A percentile compares a stretch with the other conserved stretches of the same genome.
Conservation (phyloP, 2,329 filamentous ascomycete species). For the Leptographium galeiforme region DNA sequence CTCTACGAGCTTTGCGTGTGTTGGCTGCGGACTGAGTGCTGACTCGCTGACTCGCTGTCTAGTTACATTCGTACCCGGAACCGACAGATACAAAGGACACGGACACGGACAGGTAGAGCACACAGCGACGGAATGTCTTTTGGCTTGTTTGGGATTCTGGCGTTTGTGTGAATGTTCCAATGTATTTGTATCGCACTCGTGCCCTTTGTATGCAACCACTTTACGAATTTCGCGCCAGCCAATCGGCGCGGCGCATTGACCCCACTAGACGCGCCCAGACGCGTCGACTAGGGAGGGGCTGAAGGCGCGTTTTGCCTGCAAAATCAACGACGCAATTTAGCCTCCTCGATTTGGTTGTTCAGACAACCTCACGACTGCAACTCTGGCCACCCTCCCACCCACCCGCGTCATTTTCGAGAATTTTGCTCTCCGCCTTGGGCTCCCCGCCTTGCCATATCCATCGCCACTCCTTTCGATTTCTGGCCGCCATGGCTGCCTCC, state of each 20-base stretch:
- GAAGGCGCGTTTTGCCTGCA: neutral
- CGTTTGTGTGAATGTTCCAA: neutral
- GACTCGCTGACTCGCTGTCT: neutral
- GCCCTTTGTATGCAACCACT: constrained; percentile 11
- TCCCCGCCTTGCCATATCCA: neutral
- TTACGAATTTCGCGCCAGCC: constrained; percentile 9
- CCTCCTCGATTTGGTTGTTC: neutral
- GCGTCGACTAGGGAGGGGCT: constrained; percentile 8
- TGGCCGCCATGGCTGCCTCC: constrained; percentile 31
- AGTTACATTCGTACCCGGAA: constrained; percentile 3
- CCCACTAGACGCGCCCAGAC: constrained; percentile 11
- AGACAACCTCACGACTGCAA: too few relatives aligned
- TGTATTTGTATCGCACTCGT: neutral
- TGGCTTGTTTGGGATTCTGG: neutral
- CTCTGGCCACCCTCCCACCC: neutral
- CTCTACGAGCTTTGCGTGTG: neutral
- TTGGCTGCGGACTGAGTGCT: neutral
- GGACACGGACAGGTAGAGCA: too few relatives aligned
- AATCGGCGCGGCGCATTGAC: neutral
- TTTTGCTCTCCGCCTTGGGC: neutral
- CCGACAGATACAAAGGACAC: neutral
- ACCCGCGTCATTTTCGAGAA: neutral
- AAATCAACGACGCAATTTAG: neutral
- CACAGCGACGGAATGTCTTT: too few relatives aligned
- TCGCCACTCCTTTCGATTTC: neutral